Evolutionary conservation across 2,329 filamentous ascomycete species (phyloP), one percentile per base, ranked within the genome.

Genomic region (Chrysosporium queenslandicum): DNA sequence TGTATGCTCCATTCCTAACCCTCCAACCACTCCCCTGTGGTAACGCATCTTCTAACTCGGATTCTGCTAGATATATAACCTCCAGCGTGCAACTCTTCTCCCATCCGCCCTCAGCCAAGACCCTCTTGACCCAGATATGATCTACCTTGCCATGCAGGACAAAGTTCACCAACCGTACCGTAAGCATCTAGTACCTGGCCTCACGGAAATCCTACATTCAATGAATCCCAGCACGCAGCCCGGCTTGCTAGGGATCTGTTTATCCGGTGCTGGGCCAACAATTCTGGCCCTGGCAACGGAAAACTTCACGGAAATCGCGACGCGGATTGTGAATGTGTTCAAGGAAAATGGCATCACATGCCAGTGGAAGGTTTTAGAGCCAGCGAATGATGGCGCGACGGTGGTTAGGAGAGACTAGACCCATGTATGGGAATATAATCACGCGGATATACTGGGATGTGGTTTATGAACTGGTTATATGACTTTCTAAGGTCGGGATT

Each of bases 141-240:
- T 98, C 67, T 94, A 94, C 73, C 82, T 94, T 45, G 91, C 90
- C 43, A 98, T 98, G 92, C 92, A 97, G 72, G 92, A 98, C 74
- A 94, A 90, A 71, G 82, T 98, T 56, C 92, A 98, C 73, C 92
- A 98, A 71, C 92, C 89, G 40, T 97, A 98, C 74, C 85, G 92
- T 50, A 85, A 92, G 71, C 85, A 80, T 1, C 79, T 98, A 56
- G 94, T 98, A 60, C 92, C 92, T 1, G 92, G 91, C 0, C 77
- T 98, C 53, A 85, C 86, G 14, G 86, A 95, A 66, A 91, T 98
- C 50, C 81, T 98, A 49, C 81, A 88, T 67, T 91, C 85, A 55
- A 90, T 97, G 75, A 95, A 87, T 9, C 92, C 91, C 25, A 79
- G 81, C 64, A 85, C 85, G 4, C 88, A 96, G 66, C 83, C 86